A percentile compares a stretch with the other conserved stretches of the same genome.
These are phyloP conservation scores for Cucurbita moschata DNA, from an alignment of 306 rosid genomes.

Conservation along the genomic window DNA sequence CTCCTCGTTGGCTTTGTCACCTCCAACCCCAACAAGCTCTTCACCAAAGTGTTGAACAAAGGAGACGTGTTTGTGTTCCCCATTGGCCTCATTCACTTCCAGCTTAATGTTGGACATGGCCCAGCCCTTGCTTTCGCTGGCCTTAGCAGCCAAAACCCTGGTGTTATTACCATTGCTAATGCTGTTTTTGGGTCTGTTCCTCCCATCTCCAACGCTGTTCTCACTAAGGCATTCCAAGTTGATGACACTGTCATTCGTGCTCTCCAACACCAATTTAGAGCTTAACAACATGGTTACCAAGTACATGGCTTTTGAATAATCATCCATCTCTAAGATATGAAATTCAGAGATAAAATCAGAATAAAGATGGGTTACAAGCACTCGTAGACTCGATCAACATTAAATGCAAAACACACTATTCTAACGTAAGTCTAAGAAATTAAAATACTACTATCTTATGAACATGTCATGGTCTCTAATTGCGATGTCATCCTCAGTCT, in stretches of 20 bases:
- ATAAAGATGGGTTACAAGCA: too few species aligned
- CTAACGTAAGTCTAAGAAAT: too few species aligned
- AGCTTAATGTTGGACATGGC: not conserved
- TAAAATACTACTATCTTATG: too few species aligned
- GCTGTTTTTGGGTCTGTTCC: not conserved
- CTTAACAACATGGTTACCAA: not conserved
- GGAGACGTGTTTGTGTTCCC: conserved; percentile 3
- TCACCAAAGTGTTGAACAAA: not conserved
- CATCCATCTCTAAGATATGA: not conserved
- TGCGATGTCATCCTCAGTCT: too few species aligned
- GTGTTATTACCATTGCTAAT: not conserved
- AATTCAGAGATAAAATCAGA: too few species aligned
- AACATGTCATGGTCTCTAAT: too few species aligned
- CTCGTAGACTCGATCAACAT: too few species aligned
- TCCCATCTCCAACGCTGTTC: not conserved
- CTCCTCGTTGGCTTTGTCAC: not conserved
- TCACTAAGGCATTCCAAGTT: not conserved
- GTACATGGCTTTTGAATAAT: not conserved
- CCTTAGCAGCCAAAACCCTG: conserved; percentile 1
- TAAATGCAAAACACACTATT: too few species aligned
- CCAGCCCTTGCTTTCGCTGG: conserved; percentile 1
- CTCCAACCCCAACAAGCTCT: not conserved
- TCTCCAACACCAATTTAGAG: not conserved
- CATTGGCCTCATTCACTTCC: not conserved
- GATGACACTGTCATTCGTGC: not conserved